phyloP scores from a whole-genome alignment of 345 rosid species.

The Schrenkiella parvula region DNA sequence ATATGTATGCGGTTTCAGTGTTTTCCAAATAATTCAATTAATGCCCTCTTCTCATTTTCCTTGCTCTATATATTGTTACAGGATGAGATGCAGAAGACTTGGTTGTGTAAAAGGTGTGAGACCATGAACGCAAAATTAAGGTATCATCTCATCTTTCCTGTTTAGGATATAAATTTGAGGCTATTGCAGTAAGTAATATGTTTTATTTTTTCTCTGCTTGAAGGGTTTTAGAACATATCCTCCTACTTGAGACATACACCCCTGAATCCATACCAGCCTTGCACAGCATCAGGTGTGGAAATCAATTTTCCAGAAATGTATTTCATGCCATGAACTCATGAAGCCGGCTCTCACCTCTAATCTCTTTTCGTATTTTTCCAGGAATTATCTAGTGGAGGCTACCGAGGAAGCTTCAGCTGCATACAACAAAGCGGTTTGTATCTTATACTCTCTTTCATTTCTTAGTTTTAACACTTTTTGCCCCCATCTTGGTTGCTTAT shows the following conservation, averaged over 20 bases:
- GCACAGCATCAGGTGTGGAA: conserved; percentile 71
- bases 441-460: conserved; percentile 4
- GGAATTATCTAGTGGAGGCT: conserved; percentile 91
- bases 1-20: conserved; percentile 48
- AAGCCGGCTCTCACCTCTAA: neutral
- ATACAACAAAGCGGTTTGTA: conserved; percentile 90
- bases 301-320: neutral
- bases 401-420: conserved; percentile 94
- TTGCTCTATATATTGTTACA: conserved; percentile 19
- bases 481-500: neutral
- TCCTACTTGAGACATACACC: conserved; percentile 83
- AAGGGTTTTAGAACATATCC: conserved; percentile 86
- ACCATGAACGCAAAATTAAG: conserved; percentile 95
- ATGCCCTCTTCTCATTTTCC: neutral
- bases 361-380: conserved; percentile 21
- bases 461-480: neutral
- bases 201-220: neutral
- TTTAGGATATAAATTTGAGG: neutral
- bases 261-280: conserved; percentile 88
- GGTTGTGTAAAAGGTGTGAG: conserved; percentile 94
- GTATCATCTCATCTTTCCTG: conserved; percentile 36
- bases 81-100: conserved; percentile 93
- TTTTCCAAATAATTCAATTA: neutral
- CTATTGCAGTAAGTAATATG: neutral
- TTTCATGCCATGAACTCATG: neutral